Conservation (phyloP, 225 moss, liverwort and hornwort genomes). For the Asterella californica region DNA sequence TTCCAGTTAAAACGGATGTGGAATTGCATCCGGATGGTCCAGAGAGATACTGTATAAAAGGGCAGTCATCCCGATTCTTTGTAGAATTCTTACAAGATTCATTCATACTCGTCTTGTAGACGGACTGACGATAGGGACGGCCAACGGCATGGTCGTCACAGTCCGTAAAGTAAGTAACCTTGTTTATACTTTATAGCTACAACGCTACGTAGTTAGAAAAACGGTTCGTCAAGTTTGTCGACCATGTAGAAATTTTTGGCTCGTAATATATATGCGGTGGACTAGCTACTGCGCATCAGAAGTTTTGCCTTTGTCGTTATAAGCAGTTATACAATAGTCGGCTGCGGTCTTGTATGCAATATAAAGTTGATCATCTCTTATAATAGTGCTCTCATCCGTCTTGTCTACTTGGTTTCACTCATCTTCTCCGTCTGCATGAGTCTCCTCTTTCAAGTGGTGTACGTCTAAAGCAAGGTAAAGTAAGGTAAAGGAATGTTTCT, state of each 20-base stretch:
- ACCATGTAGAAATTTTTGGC: neutral
- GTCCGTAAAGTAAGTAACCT: neutral
- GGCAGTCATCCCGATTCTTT: slow-evolving; percentile 22
- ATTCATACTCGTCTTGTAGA: neutral
- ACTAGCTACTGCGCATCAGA: neutral
- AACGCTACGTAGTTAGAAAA: neutral
- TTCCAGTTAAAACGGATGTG: neutral
- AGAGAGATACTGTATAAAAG: slow-evolving; percentile 22
- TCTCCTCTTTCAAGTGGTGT: no score
- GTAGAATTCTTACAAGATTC: slow-evolving; percentile 11
- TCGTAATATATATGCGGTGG: neutral
- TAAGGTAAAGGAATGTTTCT: no score
- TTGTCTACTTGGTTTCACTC: no score
- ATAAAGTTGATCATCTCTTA: neutral
- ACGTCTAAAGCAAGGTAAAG: no score
- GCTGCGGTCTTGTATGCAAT: neutral
- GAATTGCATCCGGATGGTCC: neutral
- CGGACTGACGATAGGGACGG: neutral
- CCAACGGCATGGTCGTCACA: neutral
- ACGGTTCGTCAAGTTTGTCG: neutral
- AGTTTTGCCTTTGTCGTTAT: slow-evolving; percentile 1
- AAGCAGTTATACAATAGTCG: neutral
- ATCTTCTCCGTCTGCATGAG: no score
- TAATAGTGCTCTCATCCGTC: no score
- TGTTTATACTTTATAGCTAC: slow-evolving; percentile 17